Evolutionary conservation across 306 rosid genomes (phyloP).

Genomic region (Heteromeles arbutifolia): DNA sequence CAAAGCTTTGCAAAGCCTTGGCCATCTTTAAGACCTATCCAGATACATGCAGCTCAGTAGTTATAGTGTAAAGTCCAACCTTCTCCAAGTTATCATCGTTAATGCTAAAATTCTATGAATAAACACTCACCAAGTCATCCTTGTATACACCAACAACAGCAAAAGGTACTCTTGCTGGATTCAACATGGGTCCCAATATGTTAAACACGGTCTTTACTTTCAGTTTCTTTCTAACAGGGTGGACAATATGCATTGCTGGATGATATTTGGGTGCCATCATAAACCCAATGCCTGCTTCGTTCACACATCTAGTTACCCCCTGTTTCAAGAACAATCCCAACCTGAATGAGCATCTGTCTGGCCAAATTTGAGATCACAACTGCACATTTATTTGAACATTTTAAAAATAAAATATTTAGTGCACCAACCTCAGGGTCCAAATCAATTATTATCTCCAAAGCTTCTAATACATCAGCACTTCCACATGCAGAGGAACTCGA

Average conservation of each 20-base stretch:
- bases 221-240: conserved; percentile 74
- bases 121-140: conserved; percentile 57
- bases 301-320: conserved; percentile 67
- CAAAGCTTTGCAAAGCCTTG: conserved; percentile 64
- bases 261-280: conserved; percentile 92
- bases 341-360: conserved; percentile 2
- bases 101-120: not conserved
- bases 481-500: conserved; percentile 97
- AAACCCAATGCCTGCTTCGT: conserved; percentile 84
- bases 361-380: not conserved
- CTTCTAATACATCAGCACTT: conserved; percentile 93
- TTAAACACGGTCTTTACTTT: conserved; percentile 83
- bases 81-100: not conserved
- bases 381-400: not conserved
- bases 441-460: conserved; percentile 63
- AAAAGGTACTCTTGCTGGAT: conserved; percentile 78
- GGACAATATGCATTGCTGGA: conserved; percentile 79
- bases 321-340: conserved; percentile 29
- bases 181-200: conserved; percentile 87
- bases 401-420: not conserved
- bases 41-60: not conserved
- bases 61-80: not conserved
- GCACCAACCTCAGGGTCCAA: conserved; percentile 67
- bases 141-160: conserved; percentile 94
- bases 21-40: conserved; percentile 88